These are phyloP conservation scores for Helianthus annuus DNA, from an alignment of 129 eudicot genomes.

Conservation along the genomic window HanXRQr2.0-SUNRISE NC_035433.2:102597189-102597688, in stretches of 20 bases:
- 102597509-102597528: neutral
- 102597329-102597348: no score
- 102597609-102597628: neutral
- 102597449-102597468: neutral
- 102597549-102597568: neutral
- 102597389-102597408: constrained; percentile 24
- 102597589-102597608: neutral
- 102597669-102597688: neutral
- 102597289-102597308: no score
- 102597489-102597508: neutral
- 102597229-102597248: neutral
- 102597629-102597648: neutral
- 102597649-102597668: no score
- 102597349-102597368: no score
- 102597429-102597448: constrained; percentile 12
- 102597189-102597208: neutral
- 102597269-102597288: no score
- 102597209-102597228: neutral
- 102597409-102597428: constrained; percentile 26
- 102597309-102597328: no score
- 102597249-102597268: no score
- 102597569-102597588: neutral
- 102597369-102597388: neutral
- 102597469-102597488: constrained; percentile 27
- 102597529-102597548: neutral